Percentiles rank a stretch among this genome's conserved stretches.
Evolutionary conservation across 495 filamentous ascomycete genomes (phyloP).

Genomic region (Penicillium cataractarum): DNA sequence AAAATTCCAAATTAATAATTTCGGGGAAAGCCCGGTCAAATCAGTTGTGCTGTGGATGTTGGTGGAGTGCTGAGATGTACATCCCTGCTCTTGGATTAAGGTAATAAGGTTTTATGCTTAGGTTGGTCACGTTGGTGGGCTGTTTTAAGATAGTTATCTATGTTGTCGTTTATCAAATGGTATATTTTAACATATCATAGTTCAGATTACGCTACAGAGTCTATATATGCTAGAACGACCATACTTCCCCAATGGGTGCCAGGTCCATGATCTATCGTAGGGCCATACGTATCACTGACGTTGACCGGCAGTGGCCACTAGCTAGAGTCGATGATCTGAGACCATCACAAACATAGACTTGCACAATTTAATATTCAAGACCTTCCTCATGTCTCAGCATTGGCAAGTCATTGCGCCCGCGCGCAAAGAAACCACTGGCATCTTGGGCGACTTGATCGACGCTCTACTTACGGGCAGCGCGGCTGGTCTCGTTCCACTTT

Average conservation of each 20-base stretch:
- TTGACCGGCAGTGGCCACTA: too few relatives aligned
- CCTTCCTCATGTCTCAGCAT: constrained; percentile 11
- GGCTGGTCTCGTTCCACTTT: constrained; percentile 14
- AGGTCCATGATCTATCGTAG: background rate
- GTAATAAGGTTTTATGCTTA: background rate
- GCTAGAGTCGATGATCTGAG: too few relatives aligned
- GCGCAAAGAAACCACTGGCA: constrained; percentile 19
- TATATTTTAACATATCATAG: too few relatives aligned
- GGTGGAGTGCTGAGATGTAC: background rate
- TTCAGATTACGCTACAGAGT: too few relatives aligned
- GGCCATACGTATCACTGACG: constrained; percentile 11
- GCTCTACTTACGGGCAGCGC: constrained; percentile 15
- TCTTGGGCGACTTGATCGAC: constrained; percentile 13
- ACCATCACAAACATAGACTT: background rate
- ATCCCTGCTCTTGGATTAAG: background rate
- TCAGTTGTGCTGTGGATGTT: background rate
- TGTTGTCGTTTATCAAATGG: too few relatives aligned
- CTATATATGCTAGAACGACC: background rate
- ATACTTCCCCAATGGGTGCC: background rate
- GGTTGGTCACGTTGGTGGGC: too few relatives aligned
- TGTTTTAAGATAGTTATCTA: too few relatives aligned
- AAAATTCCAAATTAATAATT: background rate
- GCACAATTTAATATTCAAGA: background rate
- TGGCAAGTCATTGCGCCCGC: constrained; percentile 23
- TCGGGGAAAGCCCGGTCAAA: background rate